A percentile compares a stretch with the other conserved stretches of the same genome.
Conservation (phyloP, 768 basidiomycete genomes). For the Thelephora ganbajun region DNA sequence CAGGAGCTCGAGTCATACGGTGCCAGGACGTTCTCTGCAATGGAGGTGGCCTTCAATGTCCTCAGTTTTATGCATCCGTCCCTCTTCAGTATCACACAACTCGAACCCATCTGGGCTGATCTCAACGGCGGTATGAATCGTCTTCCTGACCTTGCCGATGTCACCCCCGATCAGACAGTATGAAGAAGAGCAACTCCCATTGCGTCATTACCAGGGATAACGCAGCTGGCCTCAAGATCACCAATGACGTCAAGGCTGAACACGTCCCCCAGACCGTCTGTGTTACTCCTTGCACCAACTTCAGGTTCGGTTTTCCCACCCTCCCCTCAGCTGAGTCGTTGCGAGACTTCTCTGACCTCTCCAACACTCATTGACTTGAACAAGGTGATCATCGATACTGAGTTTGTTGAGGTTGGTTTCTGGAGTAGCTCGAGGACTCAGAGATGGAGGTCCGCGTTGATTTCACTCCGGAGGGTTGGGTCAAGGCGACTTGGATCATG, state of each 20-base stretch:
- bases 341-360: slow-evolving; percentile 62
- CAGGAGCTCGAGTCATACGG: slow-evolving; percentile 88
- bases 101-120: slow-evolving; percentile 99
- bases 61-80: slow-evolving; percentile 98
- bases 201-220: slow-evolving; percentile 91
- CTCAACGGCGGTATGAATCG: slow-evolving; percentile 98
- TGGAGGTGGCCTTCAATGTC: slow-evolving; percentile 99
- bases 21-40: slow-evolving; percentile 95
- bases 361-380: slow-evolving; percentile 88
- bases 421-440: slow-evolving; percentile 97
- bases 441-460: slow-evolving; percentile 99
- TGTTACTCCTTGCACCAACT: slow-evolving; percentile 94
- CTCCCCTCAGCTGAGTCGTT: slow-evolving; percentile 65
- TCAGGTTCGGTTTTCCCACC: slow-evolving; percentile 87
- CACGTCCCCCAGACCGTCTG: slow-evolving; percentile 84
- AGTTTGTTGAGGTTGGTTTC: slow-evolving; percentile 93
- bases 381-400: slow-evolving; percentile 90
- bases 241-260: slow-evolving; percentile 85
- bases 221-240: slow-evolving; percentile 85
- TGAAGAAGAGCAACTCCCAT: slow-evolving; percentile 83
- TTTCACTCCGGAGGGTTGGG: slow-evolving; percentile 93
- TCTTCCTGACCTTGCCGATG: slow-evolving; percentile 85
- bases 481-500: slow-evolving; percentile 99
- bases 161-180: slow-evolving; percentile 67
- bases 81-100: slow-evolving; percentile 97